These are phyloP conservation scores for Phyllosticta capitalensis DNA, from an alignment of 2,329 filamentous ascomycete genomes.

Conservation along the genomic window DNA sequence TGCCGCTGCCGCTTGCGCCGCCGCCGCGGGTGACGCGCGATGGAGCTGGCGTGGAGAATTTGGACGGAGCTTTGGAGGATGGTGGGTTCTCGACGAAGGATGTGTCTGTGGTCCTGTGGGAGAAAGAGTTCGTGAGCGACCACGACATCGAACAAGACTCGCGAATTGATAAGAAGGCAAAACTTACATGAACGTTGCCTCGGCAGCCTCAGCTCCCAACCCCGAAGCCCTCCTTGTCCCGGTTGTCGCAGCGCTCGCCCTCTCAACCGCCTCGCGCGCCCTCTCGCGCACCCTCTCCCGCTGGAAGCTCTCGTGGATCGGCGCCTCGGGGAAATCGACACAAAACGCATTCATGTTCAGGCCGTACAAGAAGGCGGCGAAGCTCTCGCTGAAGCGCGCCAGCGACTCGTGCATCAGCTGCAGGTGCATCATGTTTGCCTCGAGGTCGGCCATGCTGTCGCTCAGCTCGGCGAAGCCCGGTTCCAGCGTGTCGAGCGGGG, in stretches of 20 bases:
- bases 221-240: background rate
- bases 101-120: conserved; percentile 73
- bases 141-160: background rate
- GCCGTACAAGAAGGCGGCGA: conserved; percentile 89
- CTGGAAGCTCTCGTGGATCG: conserved; percentile 73
- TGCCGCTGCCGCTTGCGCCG: background rate
- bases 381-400: conserved; percentile 88
- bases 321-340: conserved; percentile 94
- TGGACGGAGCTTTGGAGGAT: conserved; percentile 39
- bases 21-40: conserved; percentile 2
- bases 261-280: conserved; percentile 30
- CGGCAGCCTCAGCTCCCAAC: conserved; percentile 38
- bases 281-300: conserved; percentile 38
- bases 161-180: background rate
- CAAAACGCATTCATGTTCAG: conserved; percentile 99
- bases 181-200: conserved; percentile 75
- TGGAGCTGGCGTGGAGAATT: conserved; percentile 27
- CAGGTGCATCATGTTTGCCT: conserved; percentile 95
- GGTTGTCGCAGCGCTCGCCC: conserved; percentile 1
- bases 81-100: conserved; percentile 82
- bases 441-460: conserved; percentile 88
- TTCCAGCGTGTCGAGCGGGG: conserved; percentile 73
- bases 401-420: conserved; percentile 95
- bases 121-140: background rate
- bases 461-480: conserved; percentile 87